Base-by-base conservation (phyloP, 805 yeast genomes). In the Kuraishia piskuri region DNA sequence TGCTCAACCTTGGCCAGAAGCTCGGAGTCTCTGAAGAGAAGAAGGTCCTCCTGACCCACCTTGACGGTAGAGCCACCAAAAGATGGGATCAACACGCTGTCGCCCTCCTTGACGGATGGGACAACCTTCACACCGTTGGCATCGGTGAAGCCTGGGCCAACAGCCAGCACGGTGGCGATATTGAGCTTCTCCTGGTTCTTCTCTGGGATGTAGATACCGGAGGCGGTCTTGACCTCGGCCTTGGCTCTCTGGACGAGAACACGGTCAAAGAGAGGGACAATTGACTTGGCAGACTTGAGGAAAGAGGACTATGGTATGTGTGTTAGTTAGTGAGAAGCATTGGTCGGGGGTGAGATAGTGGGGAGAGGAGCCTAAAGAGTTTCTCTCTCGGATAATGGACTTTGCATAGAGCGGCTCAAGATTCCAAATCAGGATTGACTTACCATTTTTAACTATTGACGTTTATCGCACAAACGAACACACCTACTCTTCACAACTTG, bases 201-300 rank as follows among this genome's bases (percentile, higher is more conserved):
- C 75, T 91, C 97, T 57, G 98, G 98, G 61, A 91, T 86, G 74
- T 83, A 88, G 65, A 91, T 81, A 66, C 98, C 98, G 48, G 94
- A 84, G 54, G 96, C 87, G 56, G 98, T 91, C 77, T 90, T 80
- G 60, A 92, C 79, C 66, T 88, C 86, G 56, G 96, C 96, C 79
- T 90, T 90, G 67, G 86, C 74, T 73, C 97, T 88, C 77, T 91
- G 97, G 58, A 94, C 97, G 58, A 94, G 82, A 57, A 94, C 92
- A 75, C 99, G 87, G 84, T 94, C 98, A 62, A 94, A 79, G 62
- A 95, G 83, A 59, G 99, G 99, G 61, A 86, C 84, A 68, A 94
- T 86, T 55, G 90, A 80, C 74, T 90, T 86, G 64, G 89, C 94
- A 60, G 88, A 83, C 72, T 88, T 90, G 68, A 87, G 74, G 59